These are phyloP conservation scores for Tricharina praecox DNA, from an alignment of 495 filamentous ascomycete genomes.

Conservation along the genomic window DNA sequence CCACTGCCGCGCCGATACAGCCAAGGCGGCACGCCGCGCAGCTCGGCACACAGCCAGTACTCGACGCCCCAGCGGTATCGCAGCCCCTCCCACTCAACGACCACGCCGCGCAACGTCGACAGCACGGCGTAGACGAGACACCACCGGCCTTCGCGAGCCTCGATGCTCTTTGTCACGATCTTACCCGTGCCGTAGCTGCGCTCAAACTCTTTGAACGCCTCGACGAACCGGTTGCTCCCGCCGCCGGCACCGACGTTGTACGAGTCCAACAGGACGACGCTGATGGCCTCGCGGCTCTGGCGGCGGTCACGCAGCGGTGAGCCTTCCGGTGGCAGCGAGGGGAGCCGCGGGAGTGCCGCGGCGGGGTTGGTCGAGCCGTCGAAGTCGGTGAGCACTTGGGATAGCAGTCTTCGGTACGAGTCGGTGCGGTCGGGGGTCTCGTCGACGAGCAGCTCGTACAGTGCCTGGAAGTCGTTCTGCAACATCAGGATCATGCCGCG, in stretches of 20 bases:
- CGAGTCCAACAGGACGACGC: not conserved
- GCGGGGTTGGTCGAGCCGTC: not conserved
- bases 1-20: not conserved
- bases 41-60: constrained; percentile 6
- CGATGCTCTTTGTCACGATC: constrained; percentile 4
- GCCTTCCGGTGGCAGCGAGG: not conserved
- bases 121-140: constrained; percentile 1
- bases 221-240: not conserved
- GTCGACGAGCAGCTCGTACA: constrained; percentile 4
- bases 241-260: not conserved
- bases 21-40: not conserved
- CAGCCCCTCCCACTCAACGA: constrained; percentile 1
- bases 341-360: not conserved
- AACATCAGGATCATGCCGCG: constrained; percentile 2
- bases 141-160: constrained; percentile 3
- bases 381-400: not conserved
- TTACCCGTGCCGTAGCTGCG: constrained; percentile 2
- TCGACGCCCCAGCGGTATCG: constrained; percentile 4
- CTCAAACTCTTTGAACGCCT: constrained; percentile 6
- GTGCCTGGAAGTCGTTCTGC: not conserved
- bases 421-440: not conserved
- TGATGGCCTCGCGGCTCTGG: not conserved
- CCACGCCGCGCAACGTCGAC: not conserved
- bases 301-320: not conserved
- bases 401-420: not conserved